Conservation (phyloP, 306 rosid species). For the Argentina anserina region DNA sequence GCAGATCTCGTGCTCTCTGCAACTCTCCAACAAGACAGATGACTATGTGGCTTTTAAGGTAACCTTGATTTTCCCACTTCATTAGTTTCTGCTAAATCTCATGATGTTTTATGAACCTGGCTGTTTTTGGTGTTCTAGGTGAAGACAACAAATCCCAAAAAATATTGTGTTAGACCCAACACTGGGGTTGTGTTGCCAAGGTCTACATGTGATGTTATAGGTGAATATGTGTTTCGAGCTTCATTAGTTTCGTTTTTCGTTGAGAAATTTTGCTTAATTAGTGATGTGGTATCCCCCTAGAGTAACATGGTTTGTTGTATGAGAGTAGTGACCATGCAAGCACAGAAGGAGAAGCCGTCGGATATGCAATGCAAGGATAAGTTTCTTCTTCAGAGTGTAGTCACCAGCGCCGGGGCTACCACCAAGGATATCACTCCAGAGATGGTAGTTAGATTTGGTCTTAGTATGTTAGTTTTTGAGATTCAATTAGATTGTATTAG, state of each 20-base stretch:
- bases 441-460: constrained; percentile 43
- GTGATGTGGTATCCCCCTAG: background rate
- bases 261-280: background rate
- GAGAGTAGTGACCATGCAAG: constrained; percentile 84
- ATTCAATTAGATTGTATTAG: background rate
- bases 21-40: constrained; percentile 63
- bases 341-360: constrained; percentile 70
- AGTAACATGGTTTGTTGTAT: background rate
- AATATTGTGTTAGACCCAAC: constrained; percentile 95
- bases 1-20: constrained; percentile 92
- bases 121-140: constrained; percentile 43
- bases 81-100: background rate
- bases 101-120: constrained; percentile 10
- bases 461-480: background rate
- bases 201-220: constrained; percentile 76
- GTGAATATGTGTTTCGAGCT: constrained; percentile 28
- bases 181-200: constrained; percentile 83
- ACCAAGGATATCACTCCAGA: constrained; percentile 62
- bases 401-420: constrained; percentile 50
- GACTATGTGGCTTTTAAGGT: constrained; percentile 81
- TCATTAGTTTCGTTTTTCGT: background rate
- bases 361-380: constrained; percentile 94
- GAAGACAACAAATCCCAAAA: constrained; percentile 90
- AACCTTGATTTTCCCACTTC: constrained; percentile 20
- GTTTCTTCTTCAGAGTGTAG: constrained; percentile 82